Evolutionary conservation across 1,139 yeast species (phyloP).

Genomic region (Pichiaceae sp.): DNA sequence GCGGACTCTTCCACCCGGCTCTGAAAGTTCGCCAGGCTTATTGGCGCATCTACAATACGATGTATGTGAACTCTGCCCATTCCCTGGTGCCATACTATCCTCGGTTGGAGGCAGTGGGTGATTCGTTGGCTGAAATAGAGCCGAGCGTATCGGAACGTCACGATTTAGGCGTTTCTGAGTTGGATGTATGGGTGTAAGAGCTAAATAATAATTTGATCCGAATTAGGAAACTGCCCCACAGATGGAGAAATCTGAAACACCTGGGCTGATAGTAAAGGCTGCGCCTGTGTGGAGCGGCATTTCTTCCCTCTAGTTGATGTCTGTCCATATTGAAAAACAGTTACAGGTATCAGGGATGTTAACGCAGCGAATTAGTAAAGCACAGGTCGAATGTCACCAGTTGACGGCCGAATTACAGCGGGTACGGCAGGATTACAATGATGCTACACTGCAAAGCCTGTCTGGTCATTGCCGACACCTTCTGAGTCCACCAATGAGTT

Average conservation of each 20-base stretch:
- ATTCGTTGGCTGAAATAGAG: conserved; percentile 8
- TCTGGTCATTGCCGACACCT: conserved; percentile 16
- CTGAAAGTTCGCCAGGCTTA: conserved; percentile 74
- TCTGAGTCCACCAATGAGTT: conserved; percentile 7
- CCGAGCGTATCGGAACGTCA: conserved; percentile 3
- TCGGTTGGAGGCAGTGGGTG: conserved; percentile 29
- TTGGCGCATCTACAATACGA: conserved; percentile 75
- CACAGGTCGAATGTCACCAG: conserved; percentile 19
- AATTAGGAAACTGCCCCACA: not conserved
- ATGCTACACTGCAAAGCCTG: conserved; percentile 19
- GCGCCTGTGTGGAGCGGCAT: not conserved
- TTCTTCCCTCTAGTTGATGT: not conserved
- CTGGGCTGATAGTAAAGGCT: not conserved
- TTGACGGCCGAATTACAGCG: conserved; percentile 17
- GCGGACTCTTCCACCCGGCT: conserved; percentile 92
- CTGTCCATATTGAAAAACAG: conserved; percentile 8
- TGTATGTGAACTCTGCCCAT: conserved; percentile 70
- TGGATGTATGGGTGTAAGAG: conserved; percentile 21
- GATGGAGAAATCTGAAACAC: conserved; percentile 1
- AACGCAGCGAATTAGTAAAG: conserved; percentile 13
- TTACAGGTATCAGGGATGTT: conserved; percentile 15
- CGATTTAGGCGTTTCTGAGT: conserved; percentile 19
- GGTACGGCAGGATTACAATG: conserved; percentile 18
- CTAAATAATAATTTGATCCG: not conserved
- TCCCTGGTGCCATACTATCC: conserved; percentile 84